Base-by-base conservation (phyloP, 1,139 yeast genomes). In the Arxiozyma bovina region DNA sequence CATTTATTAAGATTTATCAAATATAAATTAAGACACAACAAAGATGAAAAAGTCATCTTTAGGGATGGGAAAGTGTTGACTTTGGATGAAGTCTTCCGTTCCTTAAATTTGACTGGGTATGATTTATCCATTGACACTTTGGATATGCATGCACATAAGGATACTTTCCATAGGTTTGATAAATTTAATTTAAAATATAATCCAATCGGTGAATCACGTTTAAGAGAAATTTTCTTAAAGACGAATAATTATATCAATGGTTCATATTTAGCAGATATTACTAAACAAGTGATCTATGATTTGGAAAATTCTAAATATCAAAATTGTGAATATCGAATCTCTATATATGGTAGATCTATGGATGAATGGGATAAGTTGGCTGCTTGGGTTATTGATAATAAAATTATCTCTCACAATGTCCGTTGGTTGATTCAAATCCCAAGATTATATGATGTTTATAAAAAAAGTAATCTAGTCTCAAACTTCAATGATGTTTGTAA, bases 131-230 rank as follows among this genome's bases (percentile, higher is more conserved):
- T 94, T 64, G 99, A 94, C 66, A 93, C 99, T 1, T 79, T 94
- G 61, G 99, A 94, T 72, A 94, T 94, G 99, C 99, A 94, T 72
- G 97, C 99, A 3, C 99, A 94, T 70, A 88, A 93, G 58, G 99
- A 94, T 68, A 86, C 98, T 0, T 94, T 94, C 79, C 99, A 94
- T 72, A 80, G 99, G 64, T 94, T 94, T 68, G 99, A 94, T 73
- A 94, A 94, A 73, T 94, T 94, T 77, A 94, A 94, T 70, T 78
- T 94, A 73, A 94, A 94, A 72, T 94, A 94, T 74, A 94, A 94
- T 66, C 99, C 99, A 22, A 87, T 94, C 64, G 99, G 99, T 25
- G 99, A 93, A 73, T 91, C 98, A 22, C 84, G 99, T 71, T 75
- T 94, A 68, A 82, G 99, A 72, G 98, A 93, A 68, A 93, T 94